Base-by-base conservation (phyloP, 2,329 filamentous ascomycete species). In the Talaromyces amestolkiae region DNA sequence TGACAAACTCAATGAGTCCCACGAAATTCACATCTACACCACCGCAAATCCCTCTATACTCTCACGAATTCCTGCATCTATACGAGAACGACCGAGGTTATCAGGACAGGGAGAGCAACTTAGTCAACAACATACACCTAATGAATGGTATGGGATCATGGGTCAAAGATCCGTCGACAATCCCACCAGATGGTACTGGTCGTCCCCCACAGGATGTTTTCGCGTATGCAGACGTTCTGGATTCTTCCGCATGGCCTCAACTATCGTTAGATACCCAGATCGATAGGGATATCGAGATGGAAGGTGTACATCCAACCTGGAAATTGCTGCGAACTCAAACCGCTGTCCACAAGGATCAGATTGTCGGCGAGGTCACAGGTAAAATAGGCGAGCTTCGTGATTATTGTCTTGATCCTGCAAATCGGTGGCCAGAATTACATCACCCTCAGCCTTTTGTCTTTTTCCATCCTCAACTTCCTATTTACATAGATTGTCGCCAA, bases 401-500 rank as follows among this genome's bases (percentile, higher is more conserved):
- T 66, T 93, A 93, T 70, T 91, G 88, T 69, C 81, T 84, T 11
- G 85, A 91, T 63, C 80, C 85, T 1, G 83, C 83, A 35, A 92
- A 91, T 70, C 82, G 87, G 9, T 93, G 89, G 89, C 80, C 84
- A 39, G 88, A 91, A 61, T 77, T 91, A 11, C 77, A 78, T 39
- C 82, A 84, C 68, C 82, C 82, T 1, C 80, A 83, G 64, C 91
- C 91, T 0, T 93, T 93, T 71, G 90, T 94, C 27, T 92, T 93
- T 75, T 94, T 98, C 77, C 93, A 96, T 72, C 92, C 93, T 0
- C 85, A 89, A 66, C 86, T 98, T 9, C 94, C 94, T 0, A 86
- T 99, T 13, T 97, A 93, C 79, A 95, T 99, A 72, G 95, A 97
- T 77, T 95, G 93, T 10, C 86, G 95, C 66, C 87, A 87, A 75